Percentiles rank a stretch among this genome's conserved stretches.
Evolutionary conservation across 2,329 filamentous ascomycete genomes (phyloP).

Genomic region (Fusarium avenaceum): DNA sequence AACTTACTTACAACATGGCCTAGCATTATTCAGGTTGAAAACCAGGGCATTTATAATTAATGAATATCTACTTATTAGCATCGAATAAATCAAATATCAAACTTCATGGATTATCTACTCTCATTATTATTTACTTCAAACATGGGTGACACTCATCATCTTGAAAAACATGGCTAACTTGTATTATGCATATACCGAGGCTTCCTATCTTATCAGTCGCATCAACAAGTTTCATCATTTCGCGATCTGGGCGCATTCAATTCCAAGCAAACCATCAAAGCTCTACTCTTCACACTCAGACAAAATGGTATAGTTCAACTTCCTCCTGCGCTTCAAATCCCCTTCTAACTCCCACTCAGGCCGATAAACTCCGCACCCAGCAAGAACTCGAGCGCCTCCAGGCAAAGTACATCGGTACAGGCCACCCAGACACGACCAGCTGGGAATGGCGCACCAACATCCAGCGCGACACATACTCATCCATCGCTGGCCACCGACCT

Average conservation of each 20-base stretch:
- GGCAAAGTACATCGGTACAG: constrained; percentile 94
- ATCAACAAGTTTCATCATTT: constrained; percentile 27
- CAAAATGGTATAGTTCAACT: constrained; percentile 44
- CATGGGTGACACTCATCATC: background rate
- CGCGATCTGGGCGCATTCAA: constrained; percentile 10
- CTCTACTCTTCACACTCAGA: constrained; percentile 5
- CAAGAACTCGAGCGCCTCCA: constrained; percentile 98
- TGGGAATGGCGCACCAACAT: constrained; percentile 99
- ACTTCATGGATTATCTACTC: too few relatives aligned
- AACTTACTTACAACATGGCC: too few relatives aligned
- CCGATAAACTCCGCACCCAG: constrained; percentile 96
- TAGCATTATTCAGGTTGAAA: too few relatives aligned
- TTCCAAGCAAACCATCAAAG: background rate
- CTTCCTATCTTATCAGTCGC: constrained; percentile 15
- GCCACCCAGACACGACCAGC: constrained; percentile 95
- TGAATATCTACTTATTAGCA: too few relatives aligned
- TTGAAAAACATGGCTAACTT: too few relatives aligned
- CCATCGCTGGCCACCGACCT: constrained; percentile 89
- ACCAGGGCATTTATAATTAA: too few relatives aligned
- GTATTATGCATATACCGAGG: constrained; percentile 33
- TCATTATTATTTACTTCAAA: background rate
- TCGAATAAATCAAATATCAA: too few relatives aligned
- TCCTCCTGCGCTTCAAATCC: background rate
- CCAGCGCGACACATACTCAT: constrained; percentile 90
- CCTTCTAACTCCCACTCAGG: constrained; percentile 63